These are phyloP conservation scores for Annona cherimola DNA, from an alignment of 164 flowering plant species.

Conservation along the genomic window DNA sequence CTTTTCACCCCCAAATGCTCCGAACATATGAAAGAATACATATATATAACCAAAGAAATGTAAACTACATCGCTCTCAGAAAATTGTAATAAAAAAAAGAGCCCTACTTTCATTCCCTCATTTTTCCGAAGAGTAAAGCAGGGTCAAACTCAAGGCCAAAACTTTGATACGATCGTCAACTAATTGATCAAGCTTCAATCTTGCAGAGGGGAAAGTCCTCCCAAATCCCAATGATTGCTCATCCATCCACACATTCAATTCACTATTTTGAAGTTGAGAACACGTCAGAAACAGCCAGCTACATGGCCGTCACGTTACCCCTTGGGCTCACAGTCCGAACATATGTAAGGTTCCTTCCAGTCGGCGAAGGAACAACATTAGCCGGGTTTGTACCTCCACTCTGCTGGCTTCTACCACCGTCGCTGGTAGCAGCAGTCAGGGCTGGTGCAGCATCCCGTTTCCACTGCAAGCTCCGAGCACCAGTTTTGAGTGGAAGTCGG, in stretches of 20 bases:
- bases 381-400: conserved; percentile 22
- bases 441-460: conserved; percentile 51
- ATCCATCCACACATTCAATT: background rate
- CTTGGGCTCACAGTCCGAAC: conserved; percentile 50
- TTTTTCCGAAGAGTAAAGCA: background rate
- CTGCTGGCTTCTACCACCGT: conserved; percentile 8
- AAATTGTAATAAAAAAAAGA: too few species aligned
- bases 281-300: background rate
- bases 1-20: background rate
- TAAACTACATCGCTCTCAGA: background rate
- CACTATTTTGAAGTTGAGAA: background rate
- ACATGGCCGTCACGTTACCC: conserved; percentile 23
- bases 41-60: background rate
- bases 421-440: conserved; percentile 9
- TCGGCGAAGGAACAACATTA: conserved; percentile 23
- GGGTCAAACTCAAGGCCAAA: background rate
- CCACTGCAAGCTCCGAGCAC: conserved; percentile 88
- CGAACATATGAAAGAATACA: background rate
- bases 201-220: background rate
- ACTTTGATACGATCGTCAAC: background rate
- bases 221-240: background rate
- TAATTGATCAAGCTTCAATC: too few species aligned
- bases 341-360: conserved; percentile 56
- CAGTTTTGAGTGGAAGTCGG: conserved; percentile 44
- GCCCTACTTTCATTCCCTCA: background rate